A percentile compares a stretch with the other conserved stretches of the same genome.
Evolutionary conservation across 1,284 basidiomycete species (phyloP).

Genomic region (Austroboletus novae-zelandiae): DNA sequence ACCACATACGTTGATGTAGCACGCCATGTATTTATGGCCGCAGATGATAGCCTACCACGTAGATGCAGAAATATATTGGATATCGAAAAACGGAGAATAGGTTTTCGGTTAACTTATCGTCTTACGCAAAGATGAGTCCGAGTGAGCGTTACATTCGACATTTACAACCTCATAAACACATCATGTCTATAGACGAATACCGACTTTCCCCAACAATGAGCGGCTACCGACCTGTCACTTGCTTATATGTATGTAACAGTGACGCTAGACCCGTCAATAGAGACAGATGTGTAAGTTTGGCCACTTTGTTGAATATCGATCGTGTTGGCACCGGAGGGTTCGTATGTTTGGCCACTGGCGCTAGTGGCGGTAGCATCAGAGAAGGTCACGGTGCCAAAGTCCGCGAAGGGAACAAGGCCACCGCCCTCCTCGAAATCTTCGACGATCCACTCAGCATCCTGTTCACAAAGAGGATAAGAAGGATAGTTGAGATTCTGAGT

Average conservation of each 20-base stretch:
- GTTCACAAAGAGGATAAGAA: neutral
- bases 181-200: too few species aligned
- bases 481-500: conserved; percentile 8
- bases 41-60: neutral
- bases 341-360: conserved; percentile 4
- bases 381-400: conserved; percentile 25
- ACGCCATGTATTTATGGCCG: neutral
- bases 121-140: too few species aligned
- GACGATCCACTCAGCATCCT: conserved; percentile 26
- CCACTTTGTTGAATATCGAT: conserved; percentile 19
- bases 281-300: conserved; percentile 11
- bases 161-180: too few species aligned
- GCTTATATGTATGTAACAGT: conserved; percentile 1
- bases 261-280: conserved; percentile 1
- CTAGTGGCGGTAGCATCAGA: conserved; percentile 11
- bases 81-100: too few species aligned
- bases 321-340: conserved; percentile 10
- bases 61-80: neutral
- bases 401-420: conserved; percentile 5
- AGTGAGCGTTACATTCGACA: too few species aligned
- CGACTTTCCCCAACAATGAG: too few species aligned
- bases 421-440: conserved; percentile 14
- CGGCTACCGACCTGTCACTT: too few species aligned
- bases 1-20: conserved; percentile 4
- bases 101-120: too few species aligned